phyloP scores from a whole-genome alignment of 2,329 filamentous ascomycete species.

The Neonectria neomacrospora region DNA sequence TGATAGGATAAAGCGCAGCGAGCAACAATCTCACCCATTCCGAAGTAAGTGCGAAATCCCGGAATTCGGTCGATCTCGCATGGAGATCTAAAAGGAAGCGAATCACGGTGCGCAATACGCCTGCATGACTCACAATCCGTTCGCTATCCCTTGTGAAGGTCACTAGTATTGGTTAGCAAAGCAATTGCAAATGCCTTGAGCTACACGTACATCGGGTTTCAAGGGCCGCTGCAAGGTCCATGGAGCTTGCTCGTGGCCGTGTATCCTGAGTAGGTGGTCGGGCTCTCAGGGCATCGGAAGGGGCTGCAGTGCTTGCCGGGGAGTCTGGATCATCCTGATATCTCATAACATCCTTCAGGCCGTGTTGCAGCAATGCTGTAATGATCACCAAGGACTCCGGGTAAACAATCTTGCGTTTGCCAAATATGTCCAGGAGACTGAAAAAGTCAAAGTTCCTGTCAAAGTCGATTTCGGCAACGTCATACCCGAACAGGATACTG shows the following conservation, averaged over 20 bases:
- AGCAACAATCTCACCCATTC: slow-evolving; percentile 85
- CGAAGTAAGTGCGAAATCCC: slow-evolving; percentile 83
- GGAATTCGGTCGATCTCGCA: slow-evolving; percentile 78
- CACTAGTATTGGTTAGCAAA: slow-evolving; percentile 36
- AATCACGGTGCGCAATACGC: slow-evolving; percentile 79
- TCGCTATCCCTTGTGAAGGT: slow-evolving; percentile 55
- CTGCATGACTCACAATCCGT: slow-evolving; percentile 62
- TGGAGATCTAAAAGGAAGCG: slow-evolving; percentile 85
- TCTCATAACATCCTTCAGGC: slow-evolving; percentile 76
- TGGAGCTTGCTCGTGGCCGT: slow-evolving; percentile 66
- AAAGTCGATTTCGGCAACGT: slow-evolving; percentile 79
- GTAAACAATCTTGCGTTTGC: slow-evolving; percentile 73
- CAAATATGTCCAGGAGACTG: slow-evolving; percentile 79
- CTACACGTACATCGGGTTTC: slow-evolving; percentile 62
- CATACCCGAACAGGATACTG: slow-evolving; percentile 85
- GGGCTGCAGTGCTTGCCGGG: slow-evolving; percentile 48
- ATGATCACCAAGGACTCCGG: slow-evolving; percentile 85
- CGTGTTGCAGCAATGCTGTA: slow-evolving; percentile 86
- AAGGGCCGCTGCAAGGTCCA: slow-evolving; percentile 72
- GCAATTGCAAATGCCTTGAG: not conserved
- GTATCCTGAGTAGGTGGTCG: slow-evolving; percentile 30
- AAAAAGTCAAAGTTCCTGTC: slow-evolving; percentile 79
- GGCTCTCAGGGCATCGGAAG: slow-evolving; percentile 25
- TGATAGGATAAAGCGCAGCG: slow-evolving; percentile 83
- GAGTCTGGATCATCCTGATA: slow-evolving; percentile 70